These are phyloP conservation scores for Ophiostoma piceae DNA, from an alignment of 2,329 filamentous ascomycete species.

Conservation along the genomic window DNA sequence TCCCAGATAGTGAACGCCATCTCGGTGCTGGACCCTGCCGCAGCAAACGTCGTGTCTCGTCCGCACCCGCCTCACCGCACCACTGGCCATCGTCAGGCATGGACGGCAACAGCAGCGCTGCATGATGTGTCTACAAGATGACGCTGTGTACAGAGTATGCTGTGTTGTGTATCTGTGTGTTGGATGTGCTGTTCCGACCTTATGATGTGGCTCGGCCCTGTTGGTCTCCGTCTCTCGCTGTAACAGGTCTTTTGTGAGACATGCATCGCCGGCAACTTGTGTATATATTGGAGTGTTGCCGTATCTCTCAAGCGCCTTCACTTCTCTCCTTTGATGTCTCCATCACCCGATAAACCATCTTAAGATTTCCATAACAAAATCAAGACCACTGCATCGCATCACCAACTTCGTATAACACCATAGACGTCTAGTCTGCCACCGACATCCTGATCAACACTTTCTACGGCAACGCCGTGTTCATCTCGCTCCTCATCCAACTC, in stretches of 20 bases:
- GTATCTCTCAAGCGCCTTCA: not conserved
- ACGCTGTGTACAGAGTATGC: not conserved
- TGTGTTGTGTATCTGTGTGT: not conserved
- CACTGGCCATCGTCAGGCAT: not conserved
- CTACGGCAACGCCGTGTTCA: not conserved
- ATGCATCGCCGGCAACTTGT: not conserved
- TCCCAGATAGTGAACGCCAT: not conserved
- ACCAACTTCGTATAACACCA: not conserved
- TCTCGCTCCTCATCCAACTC: not conserved
- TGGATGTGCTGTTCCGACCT: not conserved
- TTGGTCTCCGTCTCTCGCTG: conserved; percentile 10
- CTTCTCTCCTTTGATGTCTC: not conserved
- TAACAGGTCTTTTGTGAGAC: conserved; percentile 2
- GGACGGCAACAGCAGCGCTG: not conserved
- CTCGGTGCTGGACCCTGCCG: not conserved
- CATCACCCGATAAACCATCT: not conserved
- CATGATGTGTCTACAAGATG: not conserved
- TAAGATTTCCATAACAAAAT: too few relatives aligned
- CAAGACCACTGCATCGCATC: not conserved
- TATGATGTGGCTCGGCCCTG: conserved; percentile 3
- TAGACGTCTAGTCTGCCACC: not conserved
- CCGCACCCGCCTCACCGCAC: not conserved
- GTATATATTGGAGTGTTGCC: not conserved
- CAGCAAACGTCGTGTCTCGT: not conserved
- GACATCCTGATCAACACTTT: not conserved